Percentiles rank a stretch among this genome's conserved stretches.
These are phyloP conservation scores for Xerocomus brunneocitrinus DNA, from an alignment of 768 basidiomycete species.

Conservation along the genomic window DNA sequence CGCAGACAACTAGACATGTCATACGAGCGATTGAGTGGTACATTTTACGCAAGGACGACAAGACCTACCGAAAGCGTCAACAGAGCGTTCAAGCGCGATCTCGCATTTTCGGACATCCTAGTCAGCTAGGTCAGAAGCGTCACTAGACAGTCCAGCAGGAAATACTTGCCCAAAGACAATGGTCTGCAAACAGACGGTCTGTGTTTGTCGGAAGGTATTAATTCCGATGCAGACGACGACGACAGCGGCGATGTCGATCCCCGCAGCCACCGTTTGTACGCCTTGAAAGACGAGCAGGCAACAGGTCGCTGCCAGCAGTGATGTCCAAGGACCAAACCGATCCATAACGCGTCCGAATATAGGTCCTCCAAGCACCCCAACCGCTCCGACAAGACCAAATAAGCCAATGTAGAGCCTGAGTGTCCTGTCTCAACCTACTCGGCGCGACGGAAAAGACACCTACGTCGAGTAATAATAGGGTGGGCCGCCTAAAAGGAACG, in stretches of 20 bases:
- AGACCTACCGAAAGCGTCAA: conserved; percentile 24
- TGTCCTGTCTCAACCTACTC: background rate
- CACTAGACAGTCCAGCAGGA: background rate
- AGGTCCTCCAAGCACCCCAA: conserved; percentile 28
- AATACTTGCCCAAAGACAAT: conserved; percentile 19
- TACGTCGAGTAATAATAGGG: conserved; percentile 36
- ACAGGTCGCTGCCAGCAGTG: conserved; percentile 31
- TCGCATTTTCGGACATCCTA: conserved; percentile 24
- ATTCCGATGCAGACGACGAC: conserved; percentile 36
- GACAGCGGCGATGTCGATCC: conserved; percentile 34
- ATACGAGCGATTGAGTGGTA: background rate
- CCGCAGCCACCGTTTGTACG: conserved; percentile 36
- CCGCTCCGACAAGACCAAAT: conserved; percentile 44
- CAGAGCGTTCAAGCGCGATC: conserved; percentile 28
- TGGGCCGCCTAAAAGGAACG: conserved; percentile 37
- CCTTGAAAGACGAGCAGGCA: conserved; percentile 25
- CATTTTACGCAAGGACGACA: background rate
- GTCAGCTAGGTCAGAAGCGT: conserved; percentile 1
- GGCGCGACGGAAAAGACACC: background rate
- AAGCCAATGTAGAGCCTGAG: conserved; percentile 37
- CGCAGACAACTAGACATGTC: conserved; percentile 16
- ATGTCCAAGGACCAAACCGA: conserved; percentile 38
- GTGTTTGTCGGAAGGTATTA: conserved; percentile 35
- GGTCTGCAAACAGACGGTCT: conserved; percentile 32
- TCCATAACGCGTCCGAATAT: conserved; percentile 20